These are phyloP conservation scores for Trifolium subterraneum DNA, from an alignment of 306 rosid genomes.

Conservation along the genomic window DNA sequence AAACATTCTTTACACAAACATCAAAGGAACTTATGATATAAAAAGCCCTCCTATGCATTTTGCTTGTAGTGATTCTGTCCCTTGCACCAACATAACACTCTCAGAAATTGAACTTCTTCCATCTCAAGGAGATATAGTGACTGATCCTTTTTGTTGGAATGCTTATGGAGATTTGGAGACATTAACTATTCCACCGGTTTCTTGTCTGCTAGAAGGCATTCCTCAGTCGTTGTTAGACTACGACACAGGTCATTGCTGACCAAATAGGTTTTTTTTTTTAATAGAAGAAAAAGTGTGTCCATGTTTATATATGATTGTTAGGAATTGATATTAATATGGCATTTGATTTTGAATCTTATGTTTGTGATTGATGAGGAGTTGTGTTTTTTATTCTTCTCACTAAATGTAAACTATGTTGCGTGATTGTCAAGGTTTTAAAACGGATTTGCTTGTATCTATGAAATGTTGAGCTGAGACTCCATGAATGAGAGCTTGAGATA, in stretches of 20 bases:
- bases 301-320: conserved; percentile 11
- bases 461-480: too few relatives aligned
- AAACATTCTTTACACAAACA: conserved; percentile 63
- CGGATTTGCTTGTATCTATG: conserved; percentile 5
- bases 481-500: too few relatives aligned
- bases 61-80: conserved; percentile 83
- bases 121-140: conserved; percentile 57
- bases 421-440: conserved; percentile 29
- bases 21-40: conserved; percentile 85
- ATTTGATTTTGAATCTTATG: conserved; percentile 33
- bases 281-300: not conserved
- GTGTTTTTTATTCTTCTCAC: conserved; percentile 57
- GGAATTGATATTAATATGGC: conserved; percentile 1
- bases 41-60: conserved; percentile 84
- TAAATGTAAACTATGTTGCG: conserved; percentile 29
- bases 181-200: conserved; percentile 80
- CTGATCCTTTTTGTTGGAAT: conserved; percentile 90
- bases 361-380: conserved; percentile 55
- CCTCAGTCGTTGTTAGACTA: conserved; percentile 52
- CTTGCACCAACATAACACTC: conserved; percentile 84
- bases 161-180: conserved; percentile 79
- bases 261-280: not conserved
- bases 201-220: conserved; percentile 74
- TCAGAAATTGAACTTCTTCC: conserved; percentile 96
- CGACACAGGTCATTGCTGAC: conserved; percentile 59